phyloP scores from a whole-genome alignment of 2,329 filamentous ascomycete genomes.

The Lachnellula occidentalis region DNA sequence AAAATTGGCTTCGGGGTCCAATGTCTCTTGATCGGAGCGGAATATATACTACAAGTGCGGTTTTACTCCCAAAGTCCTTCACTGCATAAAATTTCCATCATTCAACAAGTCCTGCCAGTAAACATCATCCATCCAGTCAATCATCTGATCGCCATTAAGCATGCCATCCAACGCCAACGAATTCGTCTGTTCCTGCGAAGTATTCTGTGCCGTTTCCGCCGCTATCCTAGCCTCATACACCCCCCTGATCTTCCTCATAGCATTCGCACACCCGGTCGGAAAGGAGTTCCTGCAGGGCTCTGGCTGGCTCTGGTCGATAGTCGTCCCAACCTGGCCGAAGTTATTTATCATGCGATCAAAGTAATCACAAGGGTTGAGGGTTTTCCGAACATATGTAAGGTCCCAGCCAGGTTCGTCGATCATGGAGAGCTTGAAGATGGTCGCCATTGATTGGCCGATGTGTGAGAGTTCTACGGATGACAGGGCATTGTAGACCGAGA shows the following conservation, averaged over 20 bases:
- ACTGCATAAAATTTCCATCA: constrained; percentile 1
- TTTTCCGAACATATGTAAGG: constrained; percentile 32
- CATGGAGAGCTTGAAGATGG: constrained; percentile 35
- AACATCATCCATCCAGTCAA: constrained; percentile 12
- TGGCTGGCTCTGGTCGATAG: constrained; percentile 12
- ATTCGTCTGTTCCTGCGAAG: neutral
- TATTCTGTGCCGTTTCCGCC: neutral
- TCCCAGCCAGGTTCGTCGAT: constrained; percentile 37
- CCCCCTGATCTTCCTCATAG: constrained; percentile 2
- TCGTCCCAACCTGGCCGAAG: constrained; percentile 13
- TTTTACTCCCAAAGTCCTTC: neutral
- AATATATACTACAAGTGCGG: neutral
- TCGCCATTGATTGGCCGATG: constrained; percentile 32
- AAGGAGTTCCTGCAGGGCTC: constrained; percentile 9
- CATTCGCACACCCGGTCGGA: constrained; percentile 7
- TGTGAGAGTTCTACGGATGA: constrained; percentile 24
- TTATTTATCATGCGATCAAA: constrained; percentile 13
- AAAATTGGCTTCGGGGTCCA: too few species aligned
- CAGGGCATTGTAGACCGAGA: constrained; percentile 3
- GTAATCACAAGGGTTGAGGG: constrained; percentile 26
- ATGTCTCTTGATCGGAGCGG: neutral
- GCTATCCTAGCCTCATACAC: constrained; percentile 6
- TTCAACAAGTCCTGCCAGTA: constrained; percentile 11
- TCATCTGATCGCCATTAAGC: neutral
- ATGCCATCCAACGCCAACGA: constrained; percentile 1